A percentile compares a stretch with the other conserved stretches of the same genome.
These are phyloP conservation scores for Kwoniella europaea DNA, from an alignment of 768 basidiomycete genomes.

Conservation along the genomic window DNA sequence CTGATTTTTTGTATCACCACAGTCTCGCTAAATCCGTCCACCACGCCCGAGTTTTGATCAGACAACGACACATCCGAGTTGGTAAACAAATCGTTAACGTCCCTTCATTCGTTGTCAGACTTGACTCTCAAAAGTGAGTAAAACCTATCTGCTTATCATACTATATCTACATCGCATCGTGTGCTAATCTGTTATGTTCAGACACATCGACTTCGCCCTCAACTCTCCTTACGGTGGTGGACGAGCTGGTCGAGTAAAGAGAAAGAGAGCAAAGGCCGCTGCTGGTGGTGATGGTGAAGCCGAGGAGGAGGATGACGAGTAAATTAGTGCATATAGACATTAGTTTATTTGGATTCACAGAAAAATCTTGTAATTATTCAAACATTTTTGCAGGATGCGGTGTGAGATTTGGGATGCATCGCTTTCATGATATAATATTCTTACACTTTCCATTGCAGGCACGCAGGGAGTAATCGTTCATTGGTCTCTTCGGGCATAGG, in stretches of 20 bases:
- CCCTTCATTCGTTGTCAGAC: slow-evolving; percentile 97
- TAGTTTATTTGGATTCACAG: slow-evolving; percentile 8
- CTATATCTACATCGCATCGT: too few relatives aligned
- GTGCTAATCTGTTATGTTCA: not conserved
- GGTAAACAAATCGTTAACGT: slow-evolving; percentile 99
- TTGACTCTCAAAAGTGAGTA: slow-evolving; percentile 91
- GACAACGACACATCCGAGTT: slow-evolving; percentile 99
- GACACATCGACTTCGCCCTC: slow-evolving; percentile 97
- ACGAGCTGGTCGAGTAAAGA: slow-evolving; percentile 86
- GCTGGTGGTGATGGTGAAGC: slow-evolving; percentile 88
- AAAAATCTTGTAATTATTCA: not conserved
- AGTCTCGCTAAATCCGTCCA: slow-evolving; percentile 96
- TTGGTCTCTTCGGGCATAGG: too few relatives aligned
- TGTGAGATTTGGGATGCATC: slow-evolving; percentile 26
- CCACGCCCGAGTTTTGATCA: slow-evolving; percentile 96
- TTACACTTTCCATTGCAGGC: not conserved
- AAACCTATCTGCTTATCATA: not conserved
- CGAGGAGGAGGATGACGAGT: slow-evolving; percentile 81
- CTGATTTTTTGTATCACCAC: not conserved
- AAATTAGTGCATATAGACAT: slow-evolving; percentile 21
- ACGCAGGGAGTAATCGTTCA: not conserved
- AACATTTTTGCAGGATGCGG: not conserved
- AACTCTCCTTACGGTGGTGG: slow-evolving; percentile 96
- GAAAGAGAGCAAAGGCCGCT: slow-evolving; percentile 93
- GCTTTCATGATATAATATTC: slow-evolving; percentile 18